phyloP scores from a whole-genome alignment of 2,329 filamentous ascomycete species.

The Trichophyton schoenleinii region DNA sequence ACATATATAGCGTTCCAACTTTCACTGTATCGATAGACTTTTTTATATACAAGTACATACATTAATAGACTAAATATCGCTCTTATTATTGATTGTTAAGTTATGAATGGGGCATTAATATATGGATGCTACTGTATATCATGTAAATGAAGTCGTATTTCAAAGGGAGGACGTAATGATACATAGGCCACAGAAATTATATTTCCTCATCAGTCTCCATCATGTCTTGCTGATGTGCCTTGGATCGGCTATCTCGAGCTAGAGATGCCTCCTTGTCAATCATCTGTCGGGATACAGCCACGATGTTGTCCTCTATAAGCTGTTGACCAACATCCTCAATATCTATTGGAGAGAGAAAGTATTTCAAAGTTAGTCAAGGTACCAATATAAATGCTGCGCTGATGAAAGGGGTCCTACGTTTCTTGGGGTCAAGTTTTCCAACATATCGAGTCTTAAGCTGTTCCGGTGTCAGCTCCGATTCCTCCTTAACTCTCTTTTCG shows the following conservation, averaged over 20 bases:
- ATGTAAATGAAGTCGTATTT: not conserved
- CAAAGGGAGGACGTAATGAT: not conserved
- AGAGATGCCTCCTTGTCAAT: slow-evolving; percentile 98
- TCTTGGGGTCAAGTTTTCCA: slow-evolving; percentile 97
- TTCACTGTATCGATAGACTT: not conserved
- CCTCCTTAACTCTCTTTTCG: slow-evolving; percentile 97
- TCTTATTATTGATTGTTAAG: not conserved
- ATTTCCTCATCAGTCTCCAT: slow-evolving; percentile 60
- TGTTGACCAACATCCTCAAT: slow-evolving; percentile 92
- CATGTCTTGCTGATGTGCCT: slow-evolving; percentile 36
- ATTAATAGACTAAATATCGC: not conserved
- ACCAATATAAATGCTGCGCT: slow-evolving; percentile 10
- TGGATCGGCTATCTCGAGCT: slow-evolving; percentile 46
- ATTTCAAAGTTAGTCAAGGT: not conserved
- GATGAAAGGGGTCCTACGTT: slow-evolving; percentile 43
- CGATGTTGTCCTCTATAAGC: slow-evolving; percentile 98
- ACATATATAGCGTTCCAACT: not conserved
- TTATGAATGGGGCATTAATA: not conserved
- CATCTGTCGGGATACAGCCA: slow-evolving; percentile 96
- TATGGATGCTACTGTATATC: not conserved
- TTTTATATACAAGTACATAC: not conserved
- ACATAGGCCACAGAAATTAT: slow-evolving; percentile 3
- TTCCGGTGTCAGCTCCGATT: slow-evolving; percentile 92
- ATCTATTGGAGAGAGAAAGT: slow-evolving; percentile 36
- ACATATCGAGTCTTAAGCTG: slow-evolving; percentile 98